Base-by-base conservation (phyloP, 495 filamentous ascomycete species). In the Cercophora sp. region DNA sequence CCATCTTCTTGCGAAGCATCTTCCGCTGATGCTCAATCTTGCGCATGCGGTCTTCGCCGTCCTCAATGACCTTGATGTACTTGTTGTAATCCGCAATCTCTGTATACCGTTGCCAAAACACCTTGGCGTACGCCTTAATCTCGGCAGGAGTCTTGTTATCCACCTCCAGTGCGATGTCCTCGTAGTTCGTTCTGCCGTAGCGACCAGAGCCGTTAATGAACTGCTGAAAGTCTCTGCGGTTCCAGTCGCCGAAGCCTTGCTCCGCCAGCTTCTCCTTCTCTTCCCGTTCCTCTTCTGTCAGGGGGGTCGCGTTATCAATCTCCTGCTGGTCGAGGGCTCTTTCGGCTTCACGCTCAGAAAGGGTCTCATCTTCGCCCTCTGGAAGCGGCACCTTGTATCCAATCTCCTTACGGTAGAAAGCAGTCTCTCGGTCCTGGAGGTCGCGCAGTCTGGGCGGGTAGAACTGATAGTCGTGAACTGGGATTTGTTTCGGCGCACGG, bases 381-480 rank as follows among this genome's bases (percentile, higher is more conserved):
- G 84, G 65, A 13, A 96, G 77, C 6, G 87, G 87, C 10, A 88
- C 88, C 64, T 96, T 96, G 74, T 96, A 93, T 15, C 85, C 85
- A 50, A 96, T 95, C 65, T 96, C 88, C 70, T 96, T 96, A 42
- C 93, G 88, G 67, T 93, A 96, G 65, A 79, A 95, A 0, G 94
- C 94, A 0, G 91, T 96, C 70, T 99, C 94, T 57, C 91, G 85
- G 55, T 96, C 92, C 69, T 99, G 94, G 10, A 99, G 79, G 57
- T 96, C 89, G 27, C 82, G 81, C 13, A 99, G 80, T 10, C 80
- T 74, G 0, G 82, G 75, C 0, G 90, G 91, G 61, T 94, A 99
- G 76, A 99, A 99, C 57, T 99, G 94, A 70, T 95, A 97, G 62
- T 99, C 94, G 62, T 96, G 91, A 29, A 96, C 84, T 2, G 84